Evolutionary conservation across 2,329 filamentous ascomycete species (phyloP), one percentile per base, ranked within the genome.

Genomic region (Eurotiales sp.): DNA sequence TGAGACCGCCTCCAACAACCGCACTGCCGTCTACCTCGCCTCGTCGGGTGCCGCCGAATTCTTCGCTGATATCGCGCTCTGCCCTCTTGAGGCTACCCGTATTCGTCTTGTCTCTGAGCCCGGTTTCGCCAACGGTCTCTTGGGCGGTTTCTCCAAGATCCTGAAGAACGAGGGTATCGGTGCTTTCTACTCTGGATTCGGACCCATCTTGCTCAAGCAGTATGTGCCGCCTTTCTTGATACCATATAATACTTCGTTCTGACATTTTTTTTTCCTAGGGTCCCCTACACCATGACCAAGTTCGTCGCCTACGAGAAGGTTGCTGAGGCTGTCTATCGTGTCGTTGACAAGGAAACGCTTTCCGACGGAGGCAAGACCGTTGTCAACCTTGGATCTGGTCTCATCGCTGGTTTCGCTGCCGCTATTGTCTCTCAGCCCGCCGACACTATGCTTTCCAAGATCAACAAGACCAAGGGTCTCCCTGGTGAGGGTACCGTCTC

Each of bases 221-320:
- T 83, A 77, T 69, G 80, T 77, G 14, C 14, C 15, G 27, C 19
- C 14, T 14, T 7, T 7, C 5, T 7, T 11, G 5, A 36, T 19
- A 19, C 10, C 7, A 11, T 25, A 11, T 12, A 39, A 30, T 14
- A 14, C 8, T 27, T 27, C 5, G 25, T 10, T 27, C 25, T 27
- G 10, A 27, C 25, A 6, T 27, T 27, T 27, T 27, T 27, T 27
- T 27, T 10, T 14, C 42, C 4, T 59, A 89, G 86, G 81, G 85
- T 95, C 64, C 89, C 89, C 59, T 95, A 95, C 80, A 95, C 89
- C 73, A 91, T 93, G 86, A 80, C 89, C 82, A 95, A 95, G 81
- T 95, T 95, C 78, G 89, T 92, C 74, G 89, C 91, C 65, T 93
- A 83, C 82, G 89, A 95, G 78, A 92, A 92, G 82, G 87, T 90